Conservation (phyloP, 208 protist genomes). For the Leishmania tropica region DNA sequence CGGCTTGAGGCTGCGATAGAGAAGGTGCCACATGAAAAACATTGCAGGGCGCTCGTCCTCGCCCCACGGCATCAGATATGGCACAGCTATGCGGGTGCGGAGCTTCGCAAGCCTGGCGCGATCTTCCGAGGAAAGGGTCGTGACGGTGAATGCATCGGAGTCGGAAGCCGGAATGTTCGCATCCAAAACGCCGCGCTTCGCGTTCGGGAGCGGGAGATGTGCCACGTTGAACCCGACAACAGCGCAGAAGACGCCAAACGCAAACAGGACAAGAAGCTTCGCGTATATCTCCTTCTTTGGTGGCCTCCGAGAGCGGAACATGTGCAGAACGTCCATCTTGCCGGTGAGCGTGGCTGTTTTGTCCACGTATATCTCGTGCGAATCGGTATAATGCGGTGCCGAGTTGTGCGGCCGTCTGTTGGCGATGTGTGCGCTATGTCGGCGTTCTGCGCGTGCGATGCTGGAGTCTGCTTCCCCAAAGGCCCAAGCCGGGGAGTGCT, state of each 20-base stretch:
- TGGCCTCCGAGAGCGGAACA: constrained; percentile 19
- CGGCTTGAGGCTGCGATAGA: constrained; percentile 39
- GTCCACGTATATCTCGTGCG: neutral
- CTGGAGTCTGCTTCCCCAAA: neutral
- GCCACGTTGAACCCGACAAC: constrained; percentile 9
- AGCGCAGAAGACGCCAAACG: constrained; percentile 22
- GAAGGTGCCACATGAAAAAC: constrained; percentile 36
- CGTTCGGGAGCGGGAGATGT: constrained; percentile 36
- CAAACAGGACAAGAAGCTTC: constrained; percentile 10
- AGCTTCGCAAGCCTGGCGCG: constrained; percentile 11
- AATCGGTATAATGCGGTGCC: neutral
- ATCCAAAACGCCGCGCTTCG: constrained; percentile 30
- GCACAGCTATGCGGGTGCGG: constrained; percentile 16
- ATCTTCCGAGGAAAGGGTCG: constrained; percentile 20
- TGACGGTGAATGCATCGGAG: constrained; percentile 12
- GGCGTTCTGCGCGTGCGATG: neutral
- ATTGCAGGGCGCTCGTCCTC: constrained; percentile 19
- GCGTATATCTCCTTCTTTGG: constrained; percentile 12
- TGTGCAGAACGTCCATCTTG: constrained; percentile 9
- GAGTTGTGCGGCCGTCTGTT: neutral
- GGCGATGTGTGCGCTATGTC: neutral
- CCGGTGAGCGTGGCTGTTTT: neutral
- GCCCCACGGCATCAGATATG: constrained; percentile 40
- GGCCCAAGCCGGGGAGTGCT: neutral
- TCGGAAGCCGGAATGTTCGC: constrained; percentile 24